Evolutionary conservation across 2,329 filamentous ascomycete genomes (phyloP).

Genomic region (Alternaria brassicae): DNA sequence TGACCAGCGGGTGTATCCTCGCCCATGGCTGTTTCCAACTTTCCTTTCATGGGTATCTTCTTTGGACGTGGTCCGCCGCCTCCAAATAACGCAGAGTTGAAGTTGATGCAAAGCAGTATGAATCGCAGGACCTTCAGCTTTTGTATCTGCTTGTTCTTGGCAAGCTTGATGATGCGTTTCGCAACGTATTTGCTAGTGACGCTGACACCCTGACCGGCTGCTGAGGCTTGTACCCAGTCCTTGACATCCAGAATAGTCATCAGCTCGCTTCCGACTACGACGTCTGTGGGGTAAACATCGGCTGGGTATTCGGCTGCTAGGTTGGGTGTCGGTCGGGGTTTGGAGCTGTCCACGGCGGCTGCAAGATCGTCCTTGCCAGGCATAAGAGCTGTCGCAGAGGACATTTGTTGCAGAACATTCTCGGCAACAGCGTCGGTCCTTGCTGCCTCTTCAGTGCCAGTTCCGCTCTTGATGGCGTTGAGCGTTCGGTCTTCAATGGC

Average conservation of each 20-base stretch:
- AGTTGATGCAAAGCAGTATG: conserved; percentile 57
- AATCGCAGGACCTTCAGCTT: conserved; percentile 59
- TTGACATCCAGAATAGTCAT: conserved; percentile 72
- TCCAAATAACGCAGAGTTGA: conserved; percentile 51
- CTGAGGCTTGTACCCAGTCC: conserved; percentile 75
- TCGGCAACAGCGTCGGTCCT: conserved; percentile 39
- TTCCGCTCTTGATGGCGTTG: conserved; percentile 67
- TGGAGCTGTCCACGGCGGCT: conserved; percentile 68
- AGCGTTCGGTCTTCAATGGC: conserved; percentile 71
- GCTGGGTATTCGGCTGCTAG: conserved; percentile 69
- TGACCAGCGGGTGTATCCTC: conserved; percentile 34
- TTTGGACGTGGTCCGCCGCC: conserved; percentile 49
- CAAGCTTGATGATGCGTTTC: conserved; percentile 64
- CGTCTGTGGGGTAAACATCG: conserved; percentile 74
- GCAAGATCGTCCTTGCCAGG: conserved; percentile 71
- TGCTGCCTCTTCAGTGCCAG: conserved; percentile 9
- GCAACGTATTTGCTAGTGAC: conserved; percentile 71
- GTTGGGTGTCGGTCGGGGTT: conserved; percentile 76
- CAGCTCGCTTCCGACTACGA: conserved; percentile 71
- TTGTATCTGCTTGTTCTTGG: conserved; percentile 59
- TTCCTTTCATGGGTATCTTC: conserved; percentile 66
- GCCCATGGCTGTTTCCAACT: conserved; percentile 70
- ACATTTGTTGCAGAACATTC: conserved; percentile 68
- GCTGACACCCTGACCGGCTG: conserved; percentile 63
- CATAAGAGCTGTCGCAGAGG: conserved; percentile 68